phyloP scores from a whole-genome alignment of 108 stramenopile species.

The Pseudonitzschia multiseries region DNA sequence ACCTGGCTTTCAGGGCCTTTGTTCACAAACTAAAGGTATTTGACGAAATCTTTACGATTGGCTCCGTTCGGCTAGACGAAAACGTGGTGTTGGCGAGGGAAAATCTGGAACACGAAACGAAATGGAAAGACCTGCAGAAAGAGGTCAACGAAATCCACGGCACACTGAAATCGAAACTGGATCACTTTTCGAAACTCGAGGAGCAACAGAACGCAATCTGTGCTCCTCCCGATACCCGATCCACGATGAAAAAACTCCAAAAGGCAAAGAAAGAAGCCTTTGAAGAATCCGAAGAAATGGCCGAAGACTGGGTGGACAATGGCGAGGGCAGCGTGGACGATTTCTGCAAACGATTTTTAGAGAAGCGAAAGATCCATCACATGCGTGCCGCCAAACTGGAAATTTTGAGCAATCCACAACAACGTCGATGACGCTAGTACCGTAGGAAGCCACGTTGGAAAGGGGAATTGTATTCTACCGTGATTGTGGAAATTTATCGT shows the following conservation, averaged over 20 bases:
- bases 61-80: slow-evolving; percentile 38
- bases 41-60: slow-evolving; percentile 37
- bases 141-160: slow-evolving; percentile 46
- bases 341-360: slow-evolving; percentile 65
- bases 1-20: slow-evolving; percentile 43
- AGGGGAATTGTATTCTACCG: neutral
- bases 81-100: slow-evolving; percentile 51
- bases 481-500: too few relatives aligned
- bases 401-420: slow-evolving; percentile 24
- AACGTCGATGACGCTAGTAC: neutral
- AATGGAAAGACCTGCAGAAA: slow-evolving; percentile 34
- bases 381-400: slow-evolving; percentile 71
- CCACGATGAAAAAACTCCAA: slow-evolving; percentile 43
- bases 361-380: slow-evolving; percentile 59
- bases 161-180: slow-evolving; percentile 43
- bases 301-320: slow-evolving; percentile 70
- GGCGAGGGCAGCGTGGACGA: slow-evolving; percentile 47
- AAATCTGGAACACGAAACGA: slow-evolving; percentile 45
- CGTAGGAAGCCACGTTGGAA: neutral
- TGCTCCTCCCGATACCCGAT: slow-evolving; percentile 44
- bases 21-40: slow-evolving; percentile 45
- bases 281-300: slow-evolving; percentile 62
- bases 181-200: slow-evolving; percentile 51
- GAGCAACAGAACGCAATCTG: slow-evolving; percentile 45
- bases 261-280: slow-evolving; percentile 63